These are phyloP conservation scores for Podaxis sp. DNA, from an alignment of 768 basidiomycete species.

Conservation along the genomic window DNA sequence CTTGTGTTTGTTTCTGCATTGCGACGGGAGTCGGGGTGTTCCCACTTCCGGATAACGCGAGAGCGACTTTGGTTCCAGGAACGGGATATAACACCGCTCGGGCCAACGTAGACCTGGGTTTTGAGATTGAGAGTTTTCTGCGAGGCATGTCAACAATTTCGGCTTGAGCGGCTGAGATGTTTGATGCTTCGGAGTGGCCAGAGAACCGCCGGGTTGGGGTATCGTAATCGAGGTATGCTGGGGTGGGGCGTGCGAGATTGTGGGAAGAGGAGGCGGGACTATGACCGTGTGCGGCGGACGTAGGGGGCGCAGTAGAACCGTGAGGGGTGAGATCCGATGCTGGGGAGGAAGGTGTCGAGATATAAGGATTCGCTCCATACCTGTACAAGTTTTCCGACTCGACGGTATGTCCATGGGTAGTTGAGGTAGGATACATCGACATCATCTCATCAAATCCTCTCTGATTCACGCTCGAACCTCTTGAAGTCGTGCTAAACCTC, in stretches of 20 bases:
- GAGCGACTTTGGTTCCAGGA: neutral
- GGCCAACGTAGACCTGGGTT: conserved; percentile 1
- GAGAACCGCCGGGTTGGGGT: neutral
- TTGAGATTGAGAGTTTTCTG: conserved; percentile 1
- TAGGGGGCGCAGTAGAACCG: conserved; percentile 1
- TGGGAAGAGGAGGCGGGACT: neutral
- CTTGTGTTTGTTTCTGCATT: neutral
- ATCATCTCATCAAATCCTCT: neutral
- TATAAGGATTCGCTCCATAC: neutral
- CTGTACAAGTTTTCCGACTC: neutral
- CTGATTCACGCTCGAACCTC: neutral
- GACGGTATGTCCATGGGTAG: neutral
- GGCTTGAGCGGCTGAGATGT: conserved; percentile 5
- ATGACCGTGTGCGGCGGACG: neutral
- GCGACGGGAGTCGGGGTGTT: neutral
- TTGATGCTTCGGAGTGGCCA: neutral
- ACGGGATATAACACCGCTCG: conserved; percentile 1
- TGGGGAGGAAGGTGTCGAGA: neutral
- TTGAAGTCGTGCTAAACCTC: conserved; percentile 1
- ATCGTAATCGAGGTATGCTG: neutral
- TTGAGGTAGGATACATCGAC: neutral
- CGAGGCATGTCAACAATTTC: conserved; percentile 8
- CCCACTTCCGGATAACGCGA: neutral
- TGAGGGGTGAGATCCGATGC: neutral
- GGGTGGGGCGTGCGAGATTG: neutral